phyloP scores from a whole-genome alignment of 768 basidiomycete genomes.

The Kwoniella sp. region DNA sequence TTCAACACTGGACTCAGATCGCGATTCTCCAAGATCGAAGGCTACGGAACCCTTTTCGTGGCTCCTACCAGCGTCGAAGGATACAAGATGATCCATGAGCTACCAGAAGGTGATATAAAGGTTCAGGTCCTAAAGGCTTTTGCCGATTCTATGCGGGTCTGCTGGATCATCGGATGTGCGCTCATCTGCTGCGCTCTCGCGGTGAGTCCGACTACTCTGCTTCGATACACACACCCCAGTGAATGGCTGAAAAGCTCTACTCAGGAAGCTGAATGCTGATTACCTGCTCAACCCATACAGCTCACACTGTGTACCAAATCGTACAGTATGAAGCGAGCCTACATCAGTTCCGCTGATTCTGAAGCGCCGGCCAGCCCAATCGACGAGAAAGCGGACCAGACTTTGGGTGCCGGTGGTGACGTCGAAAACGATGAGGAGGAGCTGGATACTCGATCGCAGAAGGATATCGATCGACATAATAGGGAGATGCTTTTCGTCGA shows the following conservation, averaged over 20 bases:
- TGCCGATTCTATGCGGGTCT: slow-evolving; percentile 43
- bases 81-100: slow-evolving; percentile 42
- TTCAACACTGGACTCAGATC: slow-evolving; percentile 41
- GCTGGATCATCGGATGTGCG: slow-evolving; percentile 43
- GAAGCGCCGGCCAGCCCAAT: neutral
- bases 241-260: neutral
- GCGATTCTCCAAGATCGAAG: slow-evolving; percentile 38
- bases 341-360: neutral
- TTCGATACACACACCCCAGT: no score
- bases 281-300: no score
- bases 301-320: slow-evolving; percentile 44
- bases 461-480: neutral
- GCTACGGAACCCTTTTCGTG: slow-evolving; percentile 40
- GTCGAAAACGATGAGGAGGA: neutral
- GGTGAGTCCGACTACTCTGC: slow-evolving; percentile 30
- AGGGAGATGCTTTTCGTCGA: slow-evolving; percentile 11
- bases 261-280: neutral
- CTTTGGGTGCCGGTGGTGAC: neutral
- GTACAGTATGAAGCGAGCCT: slow-evolving; percentile 34
- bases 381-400: slow-evolving; percentile 10
- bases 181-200: slow-evolving; percentile 31
- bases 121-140: slow-evolving; percentile 48
- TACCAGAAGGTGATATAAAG: slow-evolving; percentile 45
- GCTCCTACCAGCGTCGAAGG: slow-evolving; percentile 34
- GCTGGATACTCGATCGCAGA: neutral